Conservation (phyloP, 768 basidiomycete species). For the Russula vinacea region DNA sequence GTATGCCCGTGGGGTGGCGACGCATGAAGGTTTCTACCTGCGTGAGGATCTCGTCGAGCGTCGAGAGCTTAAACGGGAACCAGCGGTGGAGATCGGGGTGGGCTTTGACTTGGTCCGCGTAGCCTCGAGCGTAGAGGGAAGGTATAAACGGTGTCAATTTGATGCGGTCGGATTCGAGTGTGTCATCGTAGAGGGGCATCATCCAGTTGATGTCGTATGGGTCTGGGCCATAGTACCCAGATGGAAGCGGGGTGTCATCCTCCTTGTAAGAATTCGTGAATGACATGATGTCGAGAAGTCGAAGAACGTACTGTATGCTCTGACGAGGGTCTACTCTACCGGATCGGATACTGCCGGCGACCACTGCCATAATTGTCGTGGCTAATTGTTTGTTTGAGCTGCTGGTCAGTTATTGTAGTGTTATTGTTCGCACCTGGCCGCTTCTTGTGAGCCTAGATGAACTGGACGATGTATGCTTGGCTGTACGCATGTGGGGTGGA, state of each 20-base stretch:
- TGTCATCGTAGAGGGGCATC: constrained; percentile 35
- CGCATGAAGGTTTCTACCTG: constrained; percentile 31
- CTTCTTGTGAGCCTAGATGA: no score
- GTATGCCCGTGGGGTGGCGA: constrained; percentile 28
- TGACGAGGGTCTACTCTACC: no score
- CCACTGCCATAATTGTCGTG: no score
- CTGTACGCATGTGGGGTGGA: no score
- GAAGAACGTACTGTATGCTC: no score
- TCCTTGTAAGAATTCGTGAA: constrained; percentile 22
- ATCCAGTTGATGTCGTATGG: constrained; percentile 44
- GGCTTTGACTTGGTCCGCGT: constrained; percentile 33
- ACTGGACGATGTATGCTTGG: no score
- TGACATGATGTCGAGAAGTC: constrained; percentile 9
- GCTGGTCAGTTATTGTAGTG: no score
- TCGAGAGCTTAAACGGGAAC: constrained; percentile 35
- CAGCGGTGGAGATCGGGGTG: constrained; percentile 36
- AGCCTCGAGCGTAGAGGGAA: constrained; percentile 35
- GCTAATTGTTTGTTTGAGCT: no score
- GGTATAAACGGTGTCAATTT: constrained; percentile 44
- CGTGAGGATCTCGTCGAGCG: constrained; percentile 31
- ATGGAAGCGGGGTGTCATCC: constrained; percentile 9
- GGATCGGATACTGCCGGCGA: no score
- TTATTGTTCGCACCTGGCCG: no score
- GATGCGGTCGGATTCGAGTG: constrained; percentile 40
- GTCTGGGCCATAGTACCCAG: constrained; percentile 32